Percentiles rank a stretch among this genome's conserved stretches.
Evolutionary conservation across 163 green algal species (phyloP).

Genomic region (Scenedesmus sp.): DNA sequence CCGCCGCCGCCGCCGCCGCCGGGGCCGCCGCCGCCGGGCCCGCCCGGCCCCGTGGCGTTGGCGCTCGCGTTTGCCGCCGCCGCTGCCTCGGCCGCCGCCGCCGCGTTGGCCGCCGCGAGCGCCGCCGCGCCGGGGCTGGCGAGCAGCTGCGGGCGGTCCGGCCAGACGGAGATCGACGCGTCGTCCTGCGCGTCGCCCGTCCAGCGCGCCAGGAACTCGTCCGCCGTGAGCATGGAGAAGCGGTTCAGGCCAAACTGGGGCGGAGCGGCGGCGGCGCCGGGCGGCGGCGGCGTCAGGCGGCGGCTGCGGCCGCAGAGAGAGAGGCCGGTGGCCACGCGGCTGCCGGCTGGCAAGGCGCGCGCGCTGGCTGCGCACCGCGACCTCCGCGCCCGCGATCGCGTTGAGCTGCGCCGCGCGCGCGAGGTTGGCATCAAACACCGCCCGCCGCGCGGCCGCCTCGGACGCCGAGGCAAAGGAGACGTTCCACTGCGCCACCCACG

Average conservation of each 20-base stretch:
- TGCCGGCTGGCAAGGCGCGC: too few relatives aligned
- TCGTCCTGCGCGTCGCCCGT: constrained; percentile 27
- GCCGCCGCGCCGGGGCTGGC: too few relatives aligned
- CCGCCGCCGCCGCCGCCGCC: too few relatives aligned
- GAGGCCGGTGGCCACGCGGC: too few relatives aligned
- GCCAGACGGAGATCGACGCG: neutral
- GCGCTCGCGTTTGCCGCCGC: too few relatives aligned
- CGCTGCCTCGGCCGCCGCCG: too few relatives aligned
- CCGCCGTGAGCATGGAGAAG: constrained; percentile 23
- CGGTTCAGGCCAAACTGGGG: constrained; percentile 42
- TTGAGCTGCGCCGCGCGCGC: constrained; percentile 28
- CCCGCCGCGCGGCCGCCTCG: neutral
- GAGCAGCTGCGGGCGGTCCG: neutral
- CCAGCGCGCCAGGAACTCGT: constrained; percentile 25
- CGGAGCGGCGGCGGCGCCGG: too few relatives aligned
- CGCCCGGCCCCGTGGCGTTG: too few relatives aligned
- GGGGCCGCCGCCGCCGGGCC: too few relatives aligned
- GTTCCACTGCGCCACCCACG: constrained; percentile 19
- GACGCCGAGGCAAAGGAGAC: neutral
- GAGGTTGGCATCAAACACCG: constrained; percentile 22
- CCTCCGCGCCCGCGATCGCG: constrained; percentile 20
- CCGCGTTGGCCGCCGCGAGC: too few relatives aligned
- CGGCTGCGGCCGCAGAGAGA: too few relatives aligned
- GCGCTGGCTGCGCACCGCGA: constrained; percentile 23
- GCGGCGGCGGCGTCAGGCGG: too few relatives aligned